Percentiles rank a stretch among this genome's conserved stretches.
Conservation (phyloP, 441 rosid species). For the Arabidopsis lyrata region DNA sequence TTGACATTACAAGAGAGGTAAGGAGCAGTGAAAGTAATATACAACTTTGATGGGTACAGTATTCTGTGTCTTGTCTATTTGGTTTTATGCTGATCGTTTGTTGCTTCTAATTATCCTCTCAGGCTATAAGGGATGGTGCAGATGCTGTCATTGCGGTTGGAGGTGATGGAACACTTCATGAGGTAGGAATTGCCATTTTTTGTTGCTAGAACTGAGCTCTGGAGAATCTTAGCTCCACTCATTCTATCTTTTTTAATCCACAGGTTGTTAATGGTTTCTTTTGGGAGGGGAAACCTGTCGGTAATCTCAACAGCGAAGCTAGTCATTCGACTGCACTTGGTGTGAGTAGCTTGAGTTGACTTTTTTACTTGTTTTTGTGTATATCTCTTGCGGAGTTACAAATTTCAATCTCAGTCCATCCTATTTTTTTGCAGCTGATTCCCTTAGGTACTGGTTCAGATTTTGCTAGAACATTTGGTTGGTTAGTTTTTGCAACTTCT, state of each 20-base stretch:
- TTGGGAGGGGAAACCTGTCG: constrained; percentile 78
- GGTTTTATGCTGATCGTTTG: constrained; percentile 6
- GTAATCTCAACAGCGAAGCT: constrained; percentile 56
- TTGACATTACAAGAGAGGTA: constrained; percentile 96
- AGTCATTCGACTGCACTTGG: constrained; percentile 84
- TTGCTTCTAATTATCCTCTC: constrained; percentile 33
- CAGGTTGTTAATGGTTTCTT: constrained; percentile 99
- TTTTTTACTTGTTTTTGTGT: constrained; percentile 19
- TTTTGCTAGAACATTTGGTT: constrained; percentile 91
- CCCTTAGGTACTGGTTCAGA: constrained; percentile 99
- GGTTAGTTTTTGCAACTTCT: constrained; percentile 65
- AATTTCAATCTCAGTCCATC: background rate
- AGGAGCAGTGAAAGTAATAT: constrained; percentile 11
- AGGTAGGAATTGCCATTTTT: constrained; percentile 51
- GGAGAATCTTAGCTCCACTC: constrained; percentile 12
- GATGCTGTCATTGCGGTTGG: constrained; percentile 99
- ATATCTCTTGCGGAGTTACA: constrained; percentile 10
- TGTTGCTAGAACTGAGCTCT: constrained; percentile 21
- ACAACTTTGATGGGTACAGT: constrained; percentile 12
- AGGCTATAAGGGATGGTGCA: constrained; percentile 95
- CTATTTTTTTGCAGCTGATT: constrained; percentile 61
- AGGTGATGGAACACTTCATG: constrained; percentile 98
- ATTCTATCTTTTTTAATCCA: constrained; percentile 28
- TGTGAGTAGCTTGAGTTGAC: constrained; percentile 58
- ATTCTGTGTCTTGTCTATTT: constrained; percentile 7